phyloP scores from a whole-genome alignment of 75 land plant species.

The Isoetes taiwanensis region DNA sequence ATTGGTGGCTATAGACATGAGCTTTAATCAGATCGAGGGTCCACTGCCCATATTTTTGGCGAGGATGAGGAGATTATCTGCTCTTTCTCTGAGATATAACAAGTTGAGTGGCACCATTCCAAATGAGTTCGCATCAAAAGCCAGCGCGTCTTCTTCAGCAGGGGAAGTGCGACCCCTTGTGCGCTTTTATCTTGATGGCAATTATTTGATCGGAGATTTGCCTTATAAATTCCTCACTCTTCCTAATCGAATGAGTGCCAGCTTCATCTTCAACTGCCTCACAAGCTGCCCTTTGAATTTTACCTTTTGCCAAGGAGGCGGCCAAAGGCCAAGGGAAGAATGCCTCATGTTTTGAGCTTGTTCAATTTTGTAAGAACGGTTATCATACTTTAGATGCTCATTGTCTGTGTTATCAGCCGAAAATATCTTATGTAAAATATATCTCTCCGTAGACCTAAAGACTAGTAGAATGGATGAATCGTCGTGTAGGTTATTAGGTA shows the following conservation, averaged over 20 bases:
- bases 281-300: constrained; percentile 29
- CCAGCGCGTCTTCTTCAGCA: neutral
- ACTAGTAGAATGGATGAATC: too few species aligned
- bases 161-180: constrained; percentile 13
- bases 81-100: constrained; percentile 48
- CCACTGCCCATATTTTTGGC: constrained; percentile 28
- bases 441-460: too few species aligned
- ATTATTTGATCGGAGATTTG: constrained; percentile 37
- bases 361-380: too few species aligned
- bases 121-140: constrained; percentile 20
- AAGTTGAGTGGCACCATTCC: constrained; percentile 43
- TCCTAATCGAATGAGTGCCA: constrained; percentile 22
- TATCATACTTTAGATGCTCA: too few species aligned
- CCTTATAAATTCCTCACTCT: constrained; percentile 26
- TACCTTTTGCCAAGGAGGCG: constrained; percentile 15
- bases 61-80: constrained; percentile 20
- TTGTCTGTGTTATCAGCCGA: too few species aligned
- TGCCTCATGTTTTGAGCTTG: too few species aligned
- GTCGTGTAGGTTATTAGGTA: too few species aligned
- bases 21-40: constrained; percentile 43
- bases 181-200: constrained; percentile 50
- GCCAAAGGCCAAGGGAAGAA: too few species aligned
- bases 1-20: constrained; percentile 45
- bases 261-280: constrained; percentile 46
- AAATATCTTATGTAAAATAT: too few species aligned